A percentile compares a stretch with the other conserved stretches of the same genome.
Conservation (phyloP, 805 yeast genomes). For the Tetrapisispora fleetii region DNA sequence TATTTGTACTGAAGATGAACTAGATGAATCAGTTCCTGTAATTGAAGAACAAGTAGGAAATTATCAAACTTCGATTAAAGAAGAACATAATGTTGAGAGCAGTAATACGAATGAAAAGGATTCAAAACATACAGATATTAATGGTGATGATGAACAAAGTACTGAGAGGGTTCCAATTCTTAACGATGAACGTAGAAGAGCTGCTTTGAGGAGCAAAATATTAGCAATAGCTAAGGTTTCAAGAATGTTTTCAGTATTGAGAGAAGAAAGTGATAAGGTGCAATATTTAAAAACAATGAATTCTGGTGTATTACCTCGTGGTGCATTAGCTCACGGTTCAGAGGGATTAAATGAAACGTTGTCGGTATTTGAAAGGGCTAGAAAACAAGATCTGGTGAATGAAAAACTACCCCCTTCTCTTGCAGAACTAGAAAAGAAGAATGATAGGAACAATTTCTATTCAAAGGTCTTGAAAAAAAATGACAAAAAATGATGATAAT, state of each 20-base stretch:
- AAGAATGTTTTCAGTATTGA: slow-evolving; percentile 77
- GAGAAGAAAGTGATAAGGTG: slow-evolving; percentile 83
- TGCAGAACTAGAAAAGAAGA: slow-evolving; percentile 43
- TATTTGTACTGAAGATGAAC: slow-evolving; percentile 91
- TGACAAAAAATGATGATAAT: not conserved
- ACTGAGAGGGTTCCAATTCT: slow-evolving; percentile 12
- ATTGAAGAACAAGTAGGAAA: slow-evolving; percentile 34
- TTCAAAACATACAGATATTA: slow-evolving; percentile 3
- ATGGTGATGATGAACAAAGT: slow-evolving; percentile 1
- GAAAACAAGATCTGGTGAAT: slow-evolving; percentile 65
- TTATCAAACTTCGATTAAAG: not conserved
- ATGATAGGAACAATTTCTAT: slow-evolving; percentile 34
- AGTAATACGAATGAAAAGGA: slow-evolving; percentile 2
- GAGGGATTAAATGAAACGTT: slow-evolving; percentile 68
- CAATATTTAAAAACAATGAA: slow-evolving; percentile 63
- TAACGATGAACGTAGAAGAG: slow-evolving; percentile 29
- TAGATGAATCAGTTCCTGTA: slow-evolving; percentile 52
- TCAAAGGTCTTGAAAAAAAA: slow-evolving; percentile 4
- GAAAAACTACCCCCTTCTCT: slow-evolving; percentile 81
- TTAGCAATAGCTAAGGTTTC: slow-evolving; percentile 94
- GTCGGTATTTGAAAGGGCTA: slow-evolving; percentile 72
- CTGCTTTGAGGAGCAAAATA: slow-evolving; percentile 73
- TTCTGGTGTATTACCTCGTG: slow-evolving; percentile 77
- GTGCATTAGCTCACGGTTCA: slow-evolving; percentile 72
- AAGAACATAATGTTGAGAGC: not conserved